Percentiles rank a stretch among this genome's conserved stretches.
Evolutionary conservation across 1,284 basidiomycete species (phyloP).

Genomic region (Trichosporon sp.): DNA sequence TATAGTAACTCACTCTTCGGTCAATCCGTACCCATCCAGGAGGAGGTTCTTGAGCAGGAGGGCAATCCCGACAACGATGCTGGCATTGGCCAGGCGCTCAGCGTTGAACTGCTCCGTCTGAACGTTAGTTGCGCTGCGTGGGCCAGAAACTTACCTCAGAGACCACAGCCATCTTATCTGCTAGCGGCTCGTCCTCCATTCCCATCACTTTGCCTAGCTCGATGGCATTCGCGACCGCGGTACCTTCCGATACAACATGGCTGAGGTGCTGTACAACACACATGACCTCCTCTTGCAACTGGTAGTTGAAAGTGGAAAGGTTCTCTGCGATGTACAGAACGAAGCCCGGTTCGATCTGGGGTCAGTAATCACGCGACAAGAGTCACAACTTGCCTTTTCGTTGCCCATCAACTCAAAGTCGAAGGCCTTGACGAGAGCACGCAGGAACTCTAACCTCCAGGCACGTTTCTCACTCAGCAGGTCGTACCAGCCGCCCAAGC

Average conservation of each 20-base stretch:
- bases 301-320: constrained; percentile 84
- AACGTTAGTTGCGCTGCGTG: background rate
- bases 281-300: constrained; percentile 86
- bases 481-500: constrained; percentile 84
- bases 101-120: constrained; percentile 27
- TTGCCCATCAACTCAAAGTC: constrained; percentile 55
- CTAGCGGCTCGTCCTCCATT: constrained; percentile 36
- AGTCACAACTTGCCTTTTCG: constrained; percentile 47
- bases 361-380: background rate
- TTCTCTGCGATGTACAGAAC: constrained; percentile 91
- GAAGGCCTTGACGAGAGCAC: constrained; percentile 71
- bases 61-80: constrained; percentile 69
- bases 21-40: constrained; percentile 70
- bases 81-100: constrained; percentile 47
- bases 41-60: constrained; percentile 79
- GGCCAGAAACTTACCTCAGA: constrained; percentile 16
- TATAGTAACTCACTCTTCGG: constrained; percentile 65
- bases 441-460: constrained; percentile 77
- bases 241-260: constrained; percentile 71
- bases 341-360: constrained; percentile 71
- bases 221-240: constrained; percentile 60
- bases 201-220: constrained; percentile 26
- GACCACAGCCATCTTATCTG: constrained; percentile 23
- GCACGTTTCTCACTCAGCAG: constrained; percentile 83
- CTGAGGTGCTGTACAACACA: constrained; percentile 77